Conservation (phyloP, 2,329 filamentous ascomycete genomes). For the Stachybotrys elegans region DNA sequence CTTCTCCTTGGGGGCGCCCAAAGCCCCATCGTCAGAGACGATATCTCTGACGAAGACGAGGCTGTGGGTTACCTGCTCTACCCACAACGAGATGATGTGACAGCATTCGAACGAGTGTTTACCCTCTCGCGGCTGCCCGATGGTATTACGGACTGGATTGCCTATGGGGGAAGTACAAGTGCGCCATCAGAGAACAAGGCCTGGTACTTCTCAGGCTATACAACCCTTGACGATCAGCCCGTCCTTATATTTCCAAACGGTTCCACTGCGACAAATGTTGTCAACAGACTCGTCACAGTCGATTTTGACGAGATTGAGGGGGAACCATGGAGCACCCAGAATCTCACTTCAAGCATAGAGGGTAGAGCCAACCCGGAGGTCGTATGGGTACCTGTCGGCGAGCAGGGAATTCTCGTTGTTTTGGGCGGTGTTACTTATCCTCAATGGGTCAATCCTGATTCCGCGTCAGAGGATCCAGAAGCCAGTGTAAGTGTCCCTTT, state of each 20-base stretch:
- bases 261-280: no score
- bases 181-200: slow-evolving; percentile 66
- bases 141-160: slow-evolving; percentile 54
- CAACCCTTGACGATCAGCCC: no score
- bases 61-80: slow-evolving; percentile 48
- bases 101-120: slow-evolving; percentile 39
- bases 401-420: slow-evolving; percentile 70
- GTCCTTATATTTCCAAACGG: no score
- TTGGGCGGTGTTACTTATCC: slow-evolving; percentile 69
- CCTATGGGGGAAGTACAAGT: slow-evolving; percentile 58
- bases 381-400: slow-evolving; percentile 73
- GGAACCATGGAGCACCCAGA: slow-evolving; percentile 53
- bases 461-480: slow-evolving; percentile 20
- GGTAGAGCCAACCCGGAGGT: slow-evolving; percentile 60
- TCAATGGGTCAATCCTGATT: slow-evolving; percentile 32
- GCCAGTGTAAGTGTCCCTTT: slow-evolving; percentile 23
- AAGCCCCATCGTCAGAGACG: background rate
- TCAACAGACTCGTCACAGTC: slow-evolving; percentile 54
- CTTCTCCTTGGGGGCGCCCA: slow-evolving; percentile 52
- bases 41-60: slow-evolving; percentile 32
- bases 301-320: slow-evolving; percentile 48
- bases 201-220: slow-evolving; percentile 66
- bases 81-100: slow-evolving; percentile 42
- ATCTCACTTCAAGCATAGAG: no score
- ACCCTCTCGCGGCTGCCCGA: slow-evolving; percentile 32